Percentiles rank a stretch among this genome's conserved stretches.
Conservation (phyloP, 1,284 basidiomycete genomes). For the Tilletia walkeri region DNA sequence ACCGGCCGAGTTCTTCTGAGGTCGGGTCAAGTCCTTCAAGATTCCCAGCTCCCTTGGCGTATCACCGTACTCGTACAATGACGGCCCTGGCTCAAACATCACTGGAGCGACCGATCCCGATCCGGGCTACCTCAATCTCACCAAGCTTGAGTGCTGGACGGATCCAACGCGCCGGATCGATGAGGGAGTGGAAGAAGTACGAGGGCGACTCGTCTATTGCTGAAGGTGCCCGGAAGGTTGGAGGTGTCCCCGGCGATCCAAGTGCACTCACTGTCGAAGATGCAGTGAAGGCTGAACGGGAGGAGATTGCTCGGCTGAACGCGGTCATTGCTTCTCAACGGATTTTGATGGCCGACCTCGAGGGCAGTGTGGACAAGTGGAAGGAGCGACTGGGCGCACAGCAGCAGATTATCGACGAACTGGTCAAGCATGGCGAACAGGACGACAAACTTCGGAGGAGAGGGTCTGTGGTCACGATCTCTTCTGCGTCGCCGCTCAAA, state of each 20-base stretch:
- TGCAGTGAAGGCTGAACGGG: constrained; percentile 30
- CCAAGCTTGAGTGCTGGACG: background rate
- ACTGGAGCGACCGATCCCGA: constrained; percentile 11
- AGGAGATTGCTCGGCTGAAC: constrained; percentile 47
- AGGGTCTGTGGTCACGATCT: background rate
- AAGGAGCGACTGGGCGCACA: constrained; percentile 38
- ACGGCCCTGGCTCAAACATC: constrained; percentile 8
- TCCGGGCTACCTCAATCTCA: background rate
- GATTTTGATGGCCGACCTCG: constrained; percentile 45
- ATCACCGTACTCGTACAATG: constrained; percentile 15
- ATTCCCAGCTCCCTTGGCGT: background rate
- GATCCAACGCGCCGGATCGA: background rate
- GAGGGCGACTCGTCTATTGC: constrained; percentile 2
- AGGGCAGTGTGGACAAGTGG: constrained; percentile 42
- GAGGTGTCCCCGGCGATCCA: background rate
- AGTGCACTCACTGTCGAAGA: constrained; percentile 19
- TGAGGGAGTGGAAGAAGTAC: constrained; percentile 18
- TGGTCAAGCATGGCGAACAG: constrained; percentile 25
- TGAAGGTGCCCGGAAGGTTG: background rate
- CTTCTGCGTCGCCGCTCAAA: constrained; percentile 9
- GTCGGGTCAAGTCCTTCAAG: constrained; percentile 23
- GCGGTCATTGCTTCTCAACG: constrained; percentile 42
- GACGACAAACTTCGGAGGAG: constrained; percentile 13
- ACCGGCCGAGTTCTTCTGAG: background rate
- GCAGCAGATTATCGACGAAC: constrained; percentile 40